Evolutionary conservation across 1,284 basidiomycete species (phyloP).

Genomic region (Cutaneotrichosporon daszewskae): DNA sequence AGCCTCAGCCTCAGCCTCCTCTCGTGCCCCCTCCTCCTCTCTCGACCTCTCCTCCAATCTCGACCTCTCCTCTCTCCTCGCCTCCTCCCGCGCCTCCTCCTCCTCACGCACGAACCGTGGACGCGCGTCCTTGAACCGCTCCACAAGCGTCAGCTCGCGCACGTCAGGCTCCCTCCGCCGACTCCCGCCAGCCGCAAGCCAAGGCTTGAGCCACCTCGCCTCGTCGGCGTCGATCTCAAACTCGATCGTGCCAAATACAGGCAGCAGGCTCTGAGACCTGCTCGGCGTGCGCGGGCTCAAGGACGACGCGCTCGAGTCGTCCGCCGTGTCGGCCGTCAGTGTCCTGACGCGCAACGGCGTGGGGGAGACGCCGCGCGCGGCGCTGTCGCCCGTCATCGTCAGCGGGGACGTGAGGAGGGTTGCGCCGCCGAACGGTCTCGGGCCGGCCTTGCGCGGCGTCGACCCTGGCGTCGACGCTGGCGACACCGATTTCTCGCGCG

Average conservation of each 20-base stretch:
- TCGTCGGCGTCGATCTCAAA: slow-evolving; percentile 41
- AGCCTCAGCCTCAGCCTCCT: neutral
- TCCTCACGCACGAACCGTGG: slow-evolving; percentile 30
- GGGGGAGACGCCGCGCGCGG: slow-evolving; percentile 7
- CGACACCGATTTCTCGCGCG: slow-evolving; percentile 1
- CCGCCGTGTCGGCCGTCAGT: slow-evolving; percentile 11
- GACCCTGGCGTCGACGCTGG: slow-evolving; percentile 1
- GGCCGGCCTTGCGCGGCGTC: slow-evolving; percentile 5
- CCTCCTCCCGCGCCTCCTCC: slow-evolving; percentile 18
- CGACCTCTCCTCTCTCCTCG: neutral
- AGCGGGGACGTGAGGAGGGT: slow-evolving; percentile 16
- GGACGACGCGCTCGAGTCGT: slow-evolving; percentile 15
- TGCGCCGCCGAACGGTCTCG: neutral
- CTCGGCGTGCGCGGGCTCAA: slow-evolving; percentile 21
- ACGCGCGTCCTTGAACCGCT: slow-evolving; percentile 23
- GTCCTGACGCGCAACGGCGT: too few species aligned
- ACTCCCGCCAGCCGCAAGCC: slow-evolving; percentile 17
- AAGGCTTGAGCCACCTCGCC: slow-evolving; percentile 39
- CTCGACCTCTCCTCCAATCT: too few species aligned
- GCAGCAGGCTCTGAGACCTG: slow-evolving; percentile 15
- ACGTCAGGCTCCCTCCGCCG: slow-evolving; percentile 12
- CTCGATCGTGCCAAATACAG: slow-evolving; percentile 42
- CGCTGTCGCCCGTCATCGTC: slow-evolving; percentile 8
- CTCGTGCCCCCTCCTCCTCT: too few species aligned
- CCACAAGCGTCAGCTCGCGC: slow-evolving; percentile 30